Evolutionary conservation across 2,329 filamentous ascomycete genomes (phyloP).

Genomic region (Cladosporium sp.): DNA sequence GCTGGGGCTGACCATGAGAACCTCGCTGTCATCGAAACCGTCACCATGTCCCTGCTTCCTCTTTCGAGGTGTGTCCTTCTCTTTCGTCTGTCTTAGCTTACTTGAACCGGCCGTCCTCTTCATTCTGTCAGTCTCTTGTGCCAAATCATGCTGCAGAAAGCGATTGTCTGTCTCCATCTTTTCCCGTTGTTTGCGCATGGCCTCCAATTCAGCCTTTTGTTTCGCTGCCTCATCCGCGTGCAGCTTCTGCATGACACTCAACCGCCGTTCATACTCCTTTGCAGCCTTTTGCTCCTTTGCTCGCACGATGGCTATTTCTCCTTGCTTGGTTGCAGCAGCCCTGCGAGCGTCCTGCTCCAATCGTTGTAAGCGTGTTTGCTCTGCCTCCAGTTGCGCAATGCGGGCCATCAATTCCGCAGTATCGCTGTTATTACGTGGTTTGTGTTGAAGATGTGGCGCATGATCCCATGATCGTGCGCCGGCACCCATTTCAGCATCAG

Average conservation of each 20-base stretch:
- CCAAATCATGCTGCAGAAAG: constrained; percentile 69
- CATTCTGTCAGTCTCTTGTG: constrained; percentile 54
- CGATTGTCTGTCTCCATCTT: constrained; percentile 64
- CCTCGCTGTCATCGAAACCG: constrained; percentile 69
- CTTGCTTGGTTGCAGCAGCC: constrained; percentile 59
- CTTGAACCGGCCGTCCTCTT: constrained; percentile 40
- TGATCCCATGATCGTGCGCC: constrained; percentile 17
- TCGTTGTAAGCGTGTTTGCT: constrained; percentile 35
- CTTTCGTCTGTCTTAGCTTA: constrained; percentile 16
- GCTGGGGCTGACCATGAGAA: constrained; percentile 34
- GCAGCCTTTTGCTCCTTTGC: constrained; percentile 61
- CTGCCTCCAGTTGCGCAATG: constrained; percentile 44
- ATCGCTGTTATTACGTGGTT: constrained; percentile 16
- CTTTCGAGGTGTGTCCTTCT: constrained; percentile 26
- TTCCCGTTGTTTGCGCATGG: constrained; percentile 61
- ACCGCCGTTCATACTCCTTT: constrained; percentile 59
- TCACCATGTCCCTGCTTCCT: constrained; percentile 48
- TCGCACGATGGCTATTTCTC: constrained; percentile 72
- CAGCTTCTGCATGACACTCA: constrained; percentile 58
- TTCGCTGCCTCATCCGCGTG: constrained; percentile 62
- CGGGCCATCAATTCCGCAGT: constrained; percentile 36
- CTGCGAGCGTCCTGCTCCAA: constrained; percentile 40
- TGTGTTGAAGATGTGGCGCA: constrained; percentile 20
- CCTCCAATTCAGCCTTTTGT: constrained; percentile 61
- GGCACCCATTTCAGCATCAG: constrained; percentile 30